These are phyloP conservation scores for Peronosclerospora sorghi DNA, from an alignment of 352 stramenopile species.

Conservation along the genomic window DNA sequence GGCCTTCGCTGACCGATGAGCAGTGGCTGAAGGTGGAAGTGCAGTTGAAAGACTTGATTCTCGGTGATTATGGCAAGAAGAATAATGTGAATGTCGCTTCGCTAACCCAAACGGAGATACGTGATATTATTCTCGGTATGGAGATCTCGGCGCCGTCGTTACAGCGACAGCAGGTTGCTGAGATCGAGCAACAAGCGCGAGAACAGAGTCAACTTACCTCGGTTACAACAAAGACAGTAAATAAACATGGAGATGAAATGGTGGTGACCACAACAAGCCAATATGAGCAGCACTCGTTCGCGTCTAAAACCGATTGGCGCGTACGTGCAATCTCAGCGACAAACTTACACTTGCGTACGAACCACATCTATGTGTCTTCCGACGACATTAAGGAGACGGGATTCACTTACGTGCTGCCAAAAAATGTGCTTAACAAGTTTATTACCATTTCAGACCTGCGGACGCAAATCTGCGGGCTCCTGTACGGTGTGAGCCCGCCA, in stretches of 20 bases:
- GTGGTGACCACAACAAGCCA: slow-evolving; percentile 98
- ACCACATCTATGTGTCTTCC: slow-evolving; percentile 99
- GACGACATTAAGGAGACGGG: slow-evolving; percentile 96
- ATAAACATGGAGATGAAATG: slow-evolving; percentile 99
- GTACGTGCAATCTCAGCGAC: slow-evolving; percentile 97
- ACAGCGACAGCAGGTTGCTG: slow-evolving; percentile 98
- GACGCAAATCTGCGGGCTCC: slow-evolving; percentile 96
- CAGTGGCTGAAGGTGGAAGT: slow-evolving; percentile 99
- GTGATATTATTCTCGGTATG: slow-evolving; percentile 99
- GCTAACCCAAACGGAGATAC: slow-evolving; percentile 98
- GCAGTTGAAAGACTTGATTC: slow-evolving; percentile 98
- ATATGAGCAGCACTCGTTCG: slow-evolving; percentile 99
- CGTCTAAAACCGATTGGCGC: slow-evolving; percentile 99
- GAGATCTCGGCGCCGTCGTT: slow-evolving; percentile 98
- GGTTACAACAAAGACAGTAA: slow-evolving; percentile 98
- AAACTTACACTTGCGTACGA: slow-evolving; percentile 97
- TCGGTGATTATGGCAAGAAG: slow-evolving; percentile 99
- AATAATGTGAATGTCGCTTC: slow-evolving; percentile 99
- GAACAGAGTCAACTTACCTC: slow-evolving; percentile 97
- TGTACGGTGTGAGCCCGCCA: slow-evolving; percentile 97
- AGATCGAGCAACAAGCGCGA: slow-evolving; percentile 98
- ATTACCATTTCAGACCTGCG: slow-evolving; percentile 96
- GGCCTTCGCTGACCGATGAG: slow-evolving; percentile 97
- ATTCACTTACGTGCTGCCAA: slow-evolving; percentile 98
- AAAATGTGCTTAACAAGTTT: slow-evolving; percentile 99